Percentiles rank a stretch among this genome's conserved stretches.
phyloP scores from a whole-genome alignment of 2,329 filamentous ascomycete genomes.

The Juglanconis oblonga region DNA sequence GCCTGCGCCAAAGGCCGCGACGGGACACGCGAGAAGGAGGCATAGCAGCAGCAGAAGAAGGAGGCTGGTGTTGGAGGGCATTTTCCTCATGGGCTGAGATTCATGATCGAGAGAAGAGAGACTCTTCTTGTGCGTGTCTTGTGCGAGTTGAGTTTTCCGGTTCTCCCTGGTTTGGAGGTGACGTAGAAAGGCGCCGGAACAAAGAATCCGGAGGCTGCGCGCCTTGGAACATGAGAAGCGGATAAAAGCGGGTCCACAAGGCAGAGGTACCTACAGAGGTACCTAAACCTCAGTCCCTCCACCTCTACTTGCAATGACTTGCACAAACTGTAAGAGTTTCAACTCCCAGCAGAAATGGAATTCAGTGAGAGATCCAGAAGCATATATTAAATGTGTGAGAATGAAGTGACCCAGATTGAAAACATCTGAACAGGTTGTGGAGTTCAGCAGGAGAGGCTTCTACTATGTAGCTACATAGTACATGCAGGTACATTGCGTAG shows the following conservation, averaged over 20 bases:
- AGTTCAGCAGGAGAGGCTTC: too few species aligned
- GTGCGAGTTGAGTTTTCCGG: background rate
- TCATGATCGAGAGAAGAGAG: background rate
- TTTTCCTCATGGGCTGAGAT: background rate
- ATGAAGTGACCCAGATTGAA: too few species aligned
- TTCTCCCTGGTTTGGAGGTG: background rate
- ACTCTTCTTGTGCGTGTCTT: background rate
- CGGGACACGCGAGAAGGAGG: constrained; percentile 28
- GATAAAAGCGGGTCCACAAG: background rate
- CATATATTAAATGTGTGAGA: too few species aligned
- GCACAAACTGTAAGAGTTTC: too few species aligned
- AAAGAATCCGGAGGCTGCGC: background rate
- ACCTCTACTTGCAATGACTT: too few species aligned
- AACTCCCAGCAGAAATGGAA: too few species aligned
- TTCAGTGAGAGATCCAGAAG: too few species aligned
- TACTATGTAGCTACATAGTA: too few species aligned
- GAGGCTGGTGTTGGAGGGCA: constrained; percentile 1
- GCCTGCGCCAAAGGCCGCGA: constrained; percentile 36
- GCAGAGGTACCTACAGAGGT: too few species aligned
- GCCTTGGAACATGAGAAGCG: background rate
- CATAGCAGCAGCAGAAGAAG: constrained; percentile 12
- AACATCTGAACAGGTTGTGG: too few species aligned
- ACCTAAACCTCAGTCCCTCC: too few species aligned
- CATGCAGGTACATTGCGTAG: too few species aligned
- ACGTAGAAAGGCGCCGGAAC: background rate